These are phyloP conservation scores for Thraustochytrium striatum DNA, from an alignment of 352 stramenopile genomes.

Conservation along the genomic window DNA sequence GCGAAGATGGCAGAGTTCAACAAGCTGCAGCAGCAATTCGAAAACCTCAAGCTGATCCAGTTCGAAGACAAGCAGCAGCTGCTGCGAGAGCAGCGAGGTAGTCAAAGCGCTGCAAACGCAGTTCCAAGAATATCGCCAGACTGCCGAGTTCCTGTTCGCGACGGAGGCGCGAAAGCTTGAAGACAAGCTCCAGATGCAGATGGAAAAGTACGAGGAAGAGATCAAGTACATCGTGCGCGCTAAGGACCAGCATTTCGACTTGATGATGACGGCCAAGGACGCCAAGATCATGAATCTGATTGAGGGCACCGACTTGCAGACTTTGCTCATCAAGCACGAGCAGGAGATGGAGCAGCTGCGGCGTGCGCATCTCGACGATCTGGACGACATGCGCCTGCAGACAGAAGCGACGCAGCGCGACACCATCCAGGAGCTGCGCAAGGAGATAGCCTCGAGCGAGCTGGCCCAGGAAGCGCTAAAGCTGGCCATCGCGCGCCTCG, in stretches of 20 bases:
- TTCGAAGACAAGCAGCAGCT: conserved; percentile 45
- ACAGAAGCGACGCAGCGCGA: conserved; percentile 20
- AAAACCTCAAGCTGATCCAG: conserved; percentile 39
- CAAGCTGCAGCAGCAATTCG: conserved; percentile 29
- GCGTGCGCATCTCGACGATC: not conserved
- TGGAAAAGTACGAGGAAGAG: conserved; percentile 43
- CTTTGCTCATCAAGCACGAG: conserved; percentile 41
- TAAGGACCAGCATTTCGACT: conserved; percentile 45
- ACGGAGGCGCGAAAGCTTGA: conserved; percentile 15
- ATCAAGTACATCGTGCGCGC: conserved; percentile 38
- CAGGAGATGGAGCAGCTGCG: conserved; percentile 39
- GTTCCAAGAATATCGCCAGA: conserved; percentile 40
- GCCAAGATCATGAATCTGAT: conserved; percentile 43
- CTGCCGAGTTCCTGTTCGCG: conserved; percentile 23
- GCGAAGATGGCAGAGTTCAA: conserved; percentile 38
- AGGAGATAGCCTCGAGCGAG: not conserved
- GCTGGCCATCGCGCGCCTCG: not conserved
- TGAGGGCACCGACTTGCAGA: conserved; percentile 31
- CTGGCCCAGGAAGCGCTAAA: not conserved
- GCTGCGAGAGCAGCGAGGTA: conserved; percentile 23
- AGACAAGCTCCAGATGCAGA: conserved; percentile 18
- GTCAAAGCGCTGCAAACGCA: conserved; percentile 39
- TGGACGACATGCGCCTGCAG: conserved; percentile 13
- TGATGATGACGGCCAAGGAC: conserved; percentile 40
- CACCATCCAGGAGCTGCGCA: not conserved